A percentile compares a stretch with the other conserved stretches of the same genome.
phyloP scores from a whole-genome alignment of 352 stramenopile species.

The Hyaloperonospora arabidopsidis region DNA sequence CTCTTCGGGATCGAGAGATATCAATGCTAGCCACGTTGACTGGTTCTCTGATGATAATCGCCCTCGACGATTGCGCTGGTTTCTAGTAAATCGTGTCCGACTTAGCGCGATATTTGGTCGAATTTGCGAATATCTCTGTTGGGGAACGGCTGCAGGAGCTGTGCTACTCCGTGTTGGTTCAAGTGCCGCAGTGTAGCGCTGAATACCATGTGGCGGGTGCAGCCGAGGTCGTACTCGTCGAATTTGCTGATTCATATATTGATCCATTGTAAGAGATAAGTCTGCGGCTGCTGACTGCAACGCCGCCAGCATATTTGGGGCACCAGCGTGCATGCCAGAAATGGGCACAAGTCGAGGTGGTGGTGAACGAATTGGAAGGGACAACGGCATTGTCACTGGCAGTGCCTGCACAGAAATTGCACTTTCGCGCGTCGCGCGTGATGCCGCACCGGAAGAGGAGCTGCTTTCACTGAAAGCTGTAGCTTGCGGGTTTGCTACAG shows the following conservation, averaged over 20 bases:
- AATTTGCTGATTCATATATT: conserved; percentile 80
- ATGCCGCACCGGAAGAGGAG: conserved; percentile 22
- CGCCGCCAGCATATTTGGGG: conserved; percentile 51
- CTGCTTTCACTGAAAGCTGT: conserved; percentile 32
- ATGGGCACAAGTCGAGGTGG: conserved; percentile 33
- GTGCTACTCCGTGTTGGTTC: conserved; percentile 22
- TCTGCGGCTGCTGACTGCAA: conserved; percentile 57
- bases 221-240: conserved; percentile 65
- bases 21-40: conserved; percentile 79
- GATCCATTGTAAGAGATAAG: conserved; percentile 61
- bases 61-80: conserved; percentile 62
- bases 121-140: conserved; percentile 75
- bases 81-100: conserved; percentile 65
- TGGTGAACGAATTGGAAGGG: conserved; percentile 29
- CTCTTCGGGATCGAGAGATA: conserved; percentile 73
- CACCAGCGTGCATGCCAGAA: conserved; percentile 25
- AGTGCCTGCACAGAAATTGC: conserved; percentile 5
- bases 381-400: conserved; percentile 24
- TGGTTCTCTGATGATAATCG: conserved; percentile 73
- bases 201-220: conserved; percentile 34
- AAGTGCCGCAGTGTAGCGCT: conserved; percentile 28
- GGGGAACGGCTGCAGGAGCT: conserved; percentile 23
- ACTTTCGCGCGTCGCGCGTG: conserved; percentile 8
- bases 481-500: conserved; percentile 33
- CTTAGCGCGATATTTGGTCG: conserved; percentile 80